Percentiles rank a stretch among this genome's conserved stretches.
Evolutionary conservation across 805 yeast genomes (phyloP).

Genomic region (Candida manassasensis): DNA sequence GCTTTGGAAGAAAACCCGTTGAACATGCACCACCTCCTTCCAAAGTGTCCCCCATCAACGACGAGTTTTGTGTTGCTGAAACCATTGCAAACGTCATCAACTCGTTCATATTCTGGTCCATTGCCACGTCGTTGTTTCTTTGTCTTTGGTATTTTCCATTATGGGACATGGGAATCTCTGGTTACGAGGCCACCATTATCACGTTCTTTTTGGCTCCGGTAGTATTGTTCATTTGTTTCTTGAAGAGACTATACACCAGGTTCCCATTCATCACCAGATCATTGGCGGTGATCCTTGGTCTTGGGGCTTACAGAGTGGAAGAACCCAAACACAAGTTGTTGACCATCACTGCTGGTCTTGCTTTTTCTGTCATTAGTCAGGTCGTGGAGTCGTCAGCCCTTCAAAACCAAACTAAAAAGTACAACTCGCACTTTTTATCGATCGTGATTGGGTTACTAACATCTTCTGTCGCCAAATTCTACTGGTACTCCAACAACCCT

Average conservation of each 20-base stretch:
- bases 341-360: constrained; percentile 60
- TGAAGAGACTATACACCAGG: constrained; percentile 32
- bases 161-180: constrained; percentile 97
- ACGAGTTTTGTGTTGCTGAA: constrained; percentile 31
- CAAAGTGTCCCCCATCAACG: constrained; percentile 10
- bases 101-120: constrained; percentile 81
- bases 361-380: constrained; percentile 57
- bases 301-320: constrained; percentile 68
- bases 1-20: constrained; percentile 8
- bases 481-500: constrained; percentile 83
- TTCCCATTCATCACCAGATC: constrained; percentile 53
- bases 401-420: constrained; percentile 23
- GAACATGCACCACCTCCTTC: background rate
- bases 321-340: constrained; percentile 70
- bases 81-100: constrained; percentile 50
- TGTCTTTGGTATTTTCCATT: constrained; percentile 96
- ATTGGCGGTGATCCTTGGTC: constrained; percentile 56
- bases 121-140: constrained; percentile 71
- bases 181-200: constrained; percentile 72
- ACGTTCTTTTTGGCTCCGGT: constrained; percentile 56
- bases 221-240: constrained; percentile 40
- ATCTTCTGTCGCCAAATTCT: constrained; percentile 71
- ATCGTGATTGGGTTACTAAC: constrained; percentile 67
- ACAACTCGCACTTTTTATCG: constrained; percentile 48
- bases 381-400: constrained; percentile 46